Evolutionary conservation across 2,329 filamentous ascomycete species (phyloP).

Genomic region (Cryphonectria carpinicola): DNA sequence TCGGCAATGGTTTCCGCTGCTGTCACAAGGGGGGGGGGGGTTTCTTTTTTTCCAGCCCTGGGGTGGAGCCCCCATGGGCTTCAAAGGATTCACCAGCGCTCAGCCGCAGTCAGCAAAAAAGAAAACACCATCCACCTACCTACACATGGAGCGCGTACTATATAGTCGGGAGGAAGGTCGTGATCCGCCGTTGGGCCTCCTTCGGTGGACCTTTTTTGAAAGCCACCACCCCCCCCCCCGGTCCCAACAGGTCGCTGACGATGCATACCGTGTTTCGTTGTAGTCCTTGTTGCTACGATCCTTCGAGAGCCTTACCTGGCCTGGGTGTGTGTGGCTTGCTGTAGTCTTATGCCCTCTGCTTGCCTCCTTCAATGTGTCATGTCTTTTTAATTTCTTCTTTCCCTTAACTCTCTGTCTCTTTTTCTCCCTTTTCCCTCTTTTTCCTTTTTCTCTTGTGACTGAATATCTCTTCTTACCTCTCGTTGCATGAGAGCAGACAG

Average conservation of each 20-base stretch:
- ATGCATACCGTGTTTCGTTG: not conserved
- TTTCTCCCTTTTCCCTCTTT: not conserved
- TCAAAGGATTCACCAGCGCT: not conserved
- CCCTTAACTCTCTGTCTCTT: no score
- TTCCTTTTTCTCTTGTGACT: not conserved
- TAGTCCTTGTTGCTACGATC: not conserved
- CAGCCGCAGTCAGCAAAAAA: conserved; percentile 4
- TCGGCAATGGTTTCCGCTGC: not conserved
- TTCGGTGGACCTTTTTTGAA: not conserved
- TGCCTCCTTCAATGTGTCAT: not conserved
- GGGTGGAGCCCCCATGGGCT: not conserved
- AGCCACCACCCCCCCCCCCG: not conserved
- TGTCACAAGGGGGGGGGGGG: not conserved
- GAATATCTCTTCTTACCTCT: not conserved
- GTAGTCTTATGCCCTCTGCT: not conserved
- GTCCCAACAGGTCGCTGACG: conserved; percentile 12
- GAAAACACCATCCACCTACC: not conserved
- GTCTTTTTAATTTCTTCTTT: not conserved
- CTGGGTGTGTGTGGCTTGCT: not conserved
- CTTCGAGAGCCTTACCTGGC: not conserved
- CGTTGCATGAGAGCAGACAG: not conserved
- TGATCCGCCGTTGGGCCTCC: not conserved
- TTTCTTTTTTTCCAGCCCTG: not conserved
- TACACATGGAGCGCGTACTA: not conserved
- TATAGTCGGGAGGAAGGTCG: not conserved